Conservation (phyloP, 2,329 filamentous ascomycete genomes). For the Neonectria punicea region DNA sequence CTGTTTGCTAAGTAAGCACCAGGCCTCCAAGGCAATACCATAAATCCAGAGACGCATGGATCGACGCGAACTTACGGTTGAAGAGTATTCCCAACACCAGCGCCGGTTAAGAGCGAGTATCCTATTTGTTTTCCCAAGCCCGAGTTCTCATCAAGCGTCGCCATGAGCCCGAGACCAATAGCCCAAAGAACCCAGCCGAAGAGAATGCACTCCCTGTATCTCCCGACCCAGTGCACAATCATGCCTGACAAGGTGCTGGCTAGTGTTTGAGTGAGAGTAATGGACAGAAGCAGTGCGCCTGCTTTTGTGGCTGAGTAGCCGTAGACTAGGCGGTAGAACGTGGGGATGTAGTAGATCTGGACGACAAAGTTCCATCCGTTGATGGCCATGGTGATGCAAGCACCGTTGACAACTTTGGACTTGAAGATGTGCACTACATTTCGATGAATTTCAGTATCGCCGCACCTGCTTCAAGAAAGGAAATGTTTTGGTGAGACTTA, state of each 20-base stretch:
- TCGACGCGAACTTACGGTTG: constrained; percentile 50
- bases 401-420: constrained; percentile 62
- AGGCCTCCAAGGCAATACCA: too few relatives aligned
- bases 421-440: constrained; percentile 62
- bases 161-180: constrained; percentile 62
- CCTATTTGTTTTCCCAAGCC: constrained; percentile 64
- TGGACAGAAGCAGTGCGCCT: constrained; percentile 54
- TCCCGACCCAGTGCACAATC: constrained; percentile 62
- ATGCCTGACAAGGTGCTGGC: constrained; percentile 63
- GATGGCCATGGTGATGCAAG: constrained; percentile 66
- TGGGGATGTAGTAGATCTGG: constrained; percentile 62
- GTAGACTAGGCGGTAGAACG: constrained; percentile 59
- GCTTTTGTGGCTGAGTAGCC: constrained; percentile 55
- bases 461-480: too few relatives aligned
- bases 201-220: constrained; percentile 64
- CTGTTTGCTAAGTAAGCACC: constrained; percentile 29
- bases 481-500: constrained; percentile 36
- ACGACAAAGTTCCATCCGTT: constrained; percentile 69
- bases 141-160: constrained; percentile 59
- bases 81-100: constrained; percentile 63
- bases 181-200: constrained; percentile 64
- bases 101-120: constrained; percentile 61
- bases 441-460: too few relatives aligned
- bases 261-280: constrained; percentile 56
- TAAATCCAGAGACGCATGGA: too few relatives aligned